A percentile compares a stretch with the other conserved stretches of the same genome.
phyloP scores from a whole-genome alignment of 768 basidiomycete genomes.

The Phlebiopsis gigantea region DNA sequence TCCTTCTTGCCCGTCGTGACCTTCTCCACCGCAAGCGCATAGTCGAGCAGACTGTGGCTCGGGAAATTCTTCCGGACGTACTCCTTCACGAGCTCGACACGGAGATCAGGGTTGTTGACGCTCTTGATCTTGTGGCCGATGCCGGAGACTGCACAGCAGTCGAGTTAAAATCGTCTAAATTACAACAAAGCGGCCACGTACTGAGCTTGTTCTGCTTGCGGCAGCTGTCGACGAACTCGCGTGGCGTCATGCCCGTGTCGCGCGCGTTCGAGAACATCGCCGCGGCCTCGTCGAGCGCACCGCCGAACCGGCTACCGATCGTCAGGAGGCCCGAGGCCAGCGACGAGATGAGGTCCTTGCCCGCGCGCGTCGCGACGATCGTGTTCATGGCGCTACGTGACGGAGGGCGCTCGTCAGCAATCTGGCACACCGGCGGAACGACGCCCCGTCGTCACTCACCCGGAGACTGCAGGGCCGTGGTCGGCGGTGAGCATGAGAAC shows the following conservation, averaged over 20 bases:
- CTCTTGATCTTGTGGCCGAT: conserved; percentile 99
- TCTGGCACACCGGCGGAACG: not conserved
- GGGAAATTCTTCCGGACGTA: conserved; percentile 97
- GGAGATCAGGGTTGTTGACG: conserved; percentile 91
- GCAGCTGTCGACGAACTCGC: conserved; percentile 94
- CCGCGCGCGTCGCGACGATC: conserved; percentile 98
- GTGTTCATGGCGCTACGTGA: conserved; percentile 87
- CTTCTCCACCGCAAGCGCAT: conserved; percentile 94
- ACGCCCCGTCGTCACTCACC: no score
- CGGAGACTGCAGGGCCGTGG: conserved; percentile 97
- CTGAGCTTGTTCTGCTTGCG: conserved; percentile 93
- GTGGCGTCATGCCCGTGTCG: conserved; percentile 90
- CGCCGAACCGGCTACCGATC: conserved; percentile 97
- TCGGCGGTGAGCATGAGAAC: conserved; percentile 98
- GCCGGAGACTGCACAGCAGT: conserved; percentile 63
- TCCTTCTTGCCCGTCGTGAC: conserved; percentile 98
- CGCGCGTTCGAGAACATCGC: conserved; percentile 91
- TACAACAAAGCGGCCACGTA: conserved; percentile 30
- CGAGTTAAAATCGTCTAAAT: not conserved
- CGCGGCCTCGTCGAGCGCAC: conserved; percentile 97
- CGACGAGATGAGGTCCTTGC: conserved; percentile 97
- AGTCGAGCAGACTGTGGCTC: conserved; percentile 86
- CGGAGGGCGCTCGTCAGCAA: not conserved
- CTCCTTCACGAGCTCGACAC: conserved; percentile 92
- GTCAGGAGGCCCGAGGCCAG: conserved; percentile 94